phyloP scores from a whole-genome alignment of 345 rosid species.

The Murraya koenigii region DNA sequence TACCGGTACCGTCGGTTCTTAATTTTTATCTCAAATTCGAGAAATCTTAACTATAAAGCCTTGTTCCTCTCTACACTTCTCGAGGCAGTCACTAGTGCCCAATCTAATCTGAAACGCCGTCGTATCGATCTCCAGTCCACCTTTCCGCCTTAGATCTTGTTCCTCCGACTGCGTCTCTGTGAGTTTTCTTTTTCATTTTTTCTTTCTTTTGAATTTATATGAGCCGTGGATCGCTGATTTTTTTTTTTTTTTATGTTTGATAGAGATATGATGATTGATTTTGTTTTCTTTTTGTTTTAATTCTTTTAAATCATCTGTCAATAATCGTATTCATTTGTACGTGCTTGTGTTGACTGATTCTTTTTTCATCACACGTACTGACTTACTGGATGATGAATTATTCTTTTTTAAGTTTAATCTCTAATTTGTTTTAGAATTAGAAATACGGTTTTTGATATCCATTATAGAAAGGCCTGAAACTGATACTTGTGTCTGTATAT shows the following conservation, averaged over 20 bases:
- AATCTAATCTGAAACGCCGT: slow-evolving; percentile 15
- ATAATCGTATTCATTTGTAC: background rate
- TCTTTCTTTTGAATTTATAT: slow-evolving; percentile 1
- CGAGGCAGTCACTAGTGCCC: slow-evolving; percentile 21
- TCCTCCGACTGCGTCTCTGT: slow-evolving; percentile 17
- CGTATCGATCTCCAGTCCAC: slow-evolving; percentile 7
- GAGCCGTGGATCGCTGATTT: background rate
- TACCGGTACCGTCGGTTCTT: slow-evolving; percentile 37
- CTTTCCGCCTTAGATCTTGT: slow-evolving; percentile 26
- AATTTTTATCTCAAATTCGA: background rate
- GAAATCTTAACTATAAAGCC: background rate
- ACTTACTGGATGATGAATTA: background rate
- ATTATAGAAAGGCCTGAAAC: background rate
- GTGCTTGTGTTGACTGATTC: background rate
- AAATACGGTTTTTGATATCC: too few relatives aligned
- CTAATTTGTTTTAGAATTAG: background rate
- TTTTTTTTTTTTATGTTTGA: background rate
- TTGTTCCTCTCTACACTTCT: background rate
- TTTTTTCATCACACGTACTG: background rate
- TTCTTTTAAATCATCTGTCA: too few relatives aligned
- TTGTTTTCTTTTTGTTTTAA: too few relatives aligned
- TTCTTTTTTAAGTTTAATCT: background rate
- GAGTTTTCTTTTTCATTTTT: background rate
- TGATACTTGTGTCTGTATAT: too few relatives aligned
- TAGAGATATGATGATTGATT: background rate